Conservation (phyloP, 306 rosid genomes). For the Prunus fruticosa region DNA sequence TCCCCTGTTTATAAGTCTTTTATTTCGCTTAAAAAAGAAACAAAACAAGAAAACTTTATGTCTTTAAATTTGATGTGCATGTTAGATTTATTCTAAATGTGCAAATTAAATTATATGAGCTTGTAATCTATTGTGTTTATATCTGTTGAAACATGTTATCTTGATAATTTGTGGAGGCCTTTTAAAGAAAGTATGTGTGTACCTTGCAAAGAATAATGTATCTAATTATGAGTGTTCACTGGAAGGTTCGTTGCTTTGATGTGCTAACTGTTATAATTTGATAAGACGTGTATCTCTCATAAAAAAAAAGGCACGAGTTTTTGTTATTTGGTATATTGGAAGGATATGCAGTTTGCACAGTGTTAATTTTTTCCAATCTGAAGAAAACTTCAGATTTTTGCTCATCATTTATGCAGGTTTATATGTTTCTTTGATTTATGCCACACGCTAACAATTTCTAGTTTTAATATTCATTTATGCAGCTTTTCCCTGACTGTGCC, state of each 20-base stretch:
- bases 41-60: not conserved
- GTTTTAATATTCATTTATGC: slow-evolving; percentile 32
- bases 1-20: not conserved
- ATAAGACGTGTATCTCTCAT: not conserved
- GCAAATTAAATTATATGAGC: not conserved
- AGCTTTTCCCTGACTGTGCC: slow-evolving; percentile 95
- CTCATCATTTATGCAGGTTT: not conserved
- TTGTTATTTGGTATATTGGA: not conserved
- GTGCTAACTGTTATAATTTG: not conserved
- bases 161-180: not conserved
- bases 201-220: not conserved
- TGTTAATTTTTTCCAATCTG: not conserved
- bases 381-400: not conserved
- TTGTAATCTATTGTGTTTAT: not conserved
- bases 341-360: not conserved
- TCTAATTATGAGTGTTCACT: not conserved
- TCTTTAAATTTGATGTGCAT: not conserved
- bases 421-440: not conserved
- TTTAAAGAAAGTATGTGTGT: not conserved
- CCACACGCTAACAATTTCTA: slow-evolving; percentile 1
- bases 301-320: not conserved
- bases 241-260: not conserved
- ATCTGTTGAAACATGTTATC: not conserved
- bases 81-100: not conserved
- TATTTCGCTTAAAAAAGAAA: not conserved